Evolutionary conservation across 495 filamentous ascomycete genomes (phyloP).

Genomic region (Talaromyces nanjingensis): DNA sequence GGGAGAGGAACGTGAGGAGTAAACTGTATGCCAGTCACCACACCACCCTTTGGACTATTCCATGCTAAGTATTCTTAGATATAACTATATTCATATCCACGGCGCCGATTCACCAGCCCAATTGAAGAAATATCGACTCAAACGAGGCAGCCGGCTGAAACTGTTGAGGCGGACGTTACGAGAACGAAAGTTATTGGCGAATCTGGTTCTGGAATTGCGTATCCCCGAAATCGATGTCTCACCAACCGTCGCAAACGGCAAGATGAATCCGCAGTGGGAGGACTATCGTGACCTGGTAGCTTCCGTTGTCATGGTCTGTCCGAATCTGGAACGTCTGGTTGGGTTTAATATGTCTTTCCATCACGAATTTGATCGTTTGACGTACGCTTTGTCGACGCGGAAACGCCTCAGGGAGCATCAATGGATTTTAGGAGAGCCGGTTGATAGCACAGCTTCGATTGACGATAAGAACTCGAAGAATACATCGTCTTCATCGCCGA

Average conservation of each 20-base stretch:
- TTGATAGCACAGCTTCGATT: constrained; percentile 21
- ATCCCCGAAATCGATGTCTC: constrained; percentile 49
- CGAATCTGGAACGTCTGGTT: constrained; percentile 69
- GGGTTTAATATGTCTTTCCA: constrained; percentile 66
- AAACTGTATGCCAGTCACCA: constrained; percentile 47
- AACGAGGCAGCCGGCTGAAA: constrained; percentile 60
- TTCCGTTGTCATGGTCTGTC: constrained; percentile 79
- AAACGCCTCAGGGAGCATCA: constrained; percentile 67
- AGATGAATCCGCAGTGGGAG: constrained; percentile 39
- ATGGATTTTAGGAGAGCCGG: constrained; percentile 61
- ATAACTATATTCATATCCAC: constrained; percentile 62
- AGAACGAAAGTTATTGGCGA: constrained; percentile 60
- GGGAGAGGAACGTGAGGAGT: constrained; percentile 58
- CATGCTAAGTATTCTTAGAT: constrained; percentile 36
- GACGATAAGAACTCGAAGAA: constrained; percentile 31
- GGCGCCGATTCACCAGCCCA: constrained; percentile 58
- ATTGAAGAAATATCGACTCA: constrained; percentile 61
- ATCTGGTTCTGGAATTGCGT: constrained; percentile 66
- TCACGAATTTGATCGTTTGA: constrained; percentile 66
- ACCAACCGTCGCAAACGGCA: constrained; percentile 40
- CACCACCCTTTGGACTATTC: not conserved
- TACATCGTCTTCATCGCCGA: constrained; percentile 30
- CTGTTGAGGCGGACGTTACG: constrained; percentile 71
- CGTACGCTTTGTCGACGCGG: constrained; percentile 72
- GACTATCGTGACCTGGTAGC: constrained; percentile 67